A percentile compares a stretch with the other conserved stretches of the same genome.
Conservation (phyloP, 768 basidiomycete species). For the Suillus subalutaceus region DNA sequence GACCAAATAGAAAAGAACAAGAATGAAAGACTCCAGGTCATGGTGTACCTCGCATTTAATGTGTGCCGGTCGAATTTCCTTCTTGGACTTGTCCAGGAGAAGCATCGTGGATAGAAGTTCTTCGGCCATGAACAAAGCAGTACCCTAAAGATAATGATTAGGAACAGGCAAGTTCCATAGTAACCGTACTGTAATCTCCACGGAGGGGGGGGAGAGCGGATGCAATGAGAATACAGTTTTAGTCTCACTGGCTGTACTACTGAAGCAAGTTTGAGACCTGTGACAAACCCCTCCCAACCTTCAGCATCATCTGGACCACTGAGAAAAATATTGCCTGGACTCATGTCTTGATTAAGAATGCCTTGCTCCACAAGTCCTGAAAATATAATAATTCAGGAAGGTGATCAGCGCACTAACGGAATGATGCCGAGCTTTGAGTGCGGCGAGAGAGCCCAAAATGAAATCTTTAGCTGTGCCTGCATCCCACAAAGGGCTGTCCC, state of each 20-base stretch:
- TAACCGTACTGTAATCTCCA: not conserved
- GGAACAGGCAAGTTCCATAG: not conserved
- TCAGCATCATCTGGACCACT: not conserved
- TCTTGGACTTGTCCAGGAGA: not conserved
- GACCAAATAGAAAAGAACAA: too few species aligned
- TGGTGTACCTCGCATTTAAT: not conserved
- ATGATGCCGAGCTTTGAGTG: not conserved
- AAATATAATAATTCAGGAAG: not conserved
- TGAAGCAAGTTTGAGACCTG: not conserved
- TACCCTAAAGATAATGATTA: not conserved
- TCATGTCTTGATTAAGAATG: slow-evolving; percentile 8
- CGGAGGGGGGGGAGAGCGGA: not conserved
- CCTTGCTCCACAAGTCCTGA: not conserved
- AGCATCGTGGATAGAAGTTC: not conserved
- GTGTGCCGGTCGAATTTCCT: not conserved
- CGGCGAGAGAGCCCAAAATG: not conserved
- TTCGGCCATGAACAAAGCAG: not conserved
- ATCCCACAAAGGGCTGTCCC: slow-evolving; percentile 25
- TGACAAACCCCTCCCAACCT: not conserved
- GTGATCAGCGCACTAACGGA: not conserved
- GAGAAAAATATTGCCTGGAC: slow-evolving; percentile 10
- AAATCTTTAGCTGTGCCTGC: not conserved
- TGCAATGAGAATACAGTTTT: not conserved
- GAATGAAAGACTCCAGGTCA: too few species aligned
- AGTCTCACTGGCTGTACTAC: not conserved